Evolutionary conservation across 2,329 filamentous ascomycete genomes (phyloP).

Genomic region (Nemania diffusa): DNA sequence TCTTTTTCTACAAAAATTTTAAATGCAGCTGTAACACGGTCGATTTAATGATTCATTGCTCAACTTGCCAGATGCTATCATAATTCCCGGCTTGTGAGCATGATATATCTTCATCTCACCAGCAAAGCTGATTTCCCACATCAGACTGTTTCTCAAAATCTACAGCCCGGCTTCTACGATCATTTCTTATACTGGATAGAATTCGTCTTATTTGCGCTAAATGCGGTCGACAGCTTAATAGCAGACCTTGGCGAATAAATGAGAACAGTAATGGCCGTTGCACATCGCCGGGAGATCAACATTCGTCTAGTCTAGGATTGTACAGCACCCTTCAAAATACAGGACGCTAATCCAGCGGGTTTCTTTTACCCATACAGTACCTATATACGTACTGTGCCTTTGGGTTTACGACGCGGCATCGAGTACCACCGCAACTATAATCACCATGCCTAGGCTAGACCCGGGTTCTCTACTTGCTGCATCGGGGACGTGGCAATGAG

Average conservation of each 20-base stretch:
- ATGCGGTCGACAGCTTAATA: slow-evolving; percentile 14
- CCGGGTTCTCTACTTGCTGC: not conserved
- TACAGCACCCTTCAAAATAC: not conserved
- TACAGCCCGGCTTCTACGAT: not conserved
- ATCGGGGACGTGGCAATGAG: not conserved
- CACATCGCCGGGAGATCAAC: slow-evolving; percentile 29
- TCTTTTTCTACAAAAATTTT: not conserved
- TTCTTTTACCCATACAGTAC: slow-evolving; percentile 3
- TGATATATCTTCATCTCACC: not conserved
- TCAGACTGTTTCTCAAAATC: not conserved
- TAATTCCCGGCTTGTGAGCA: not conserved
- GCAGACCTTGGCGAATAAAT: slow-evolving; percentile 8
- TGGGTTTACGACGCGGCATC: slow-evolving; percentile 4
- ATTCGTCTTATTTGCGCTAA: slow-evolving; percentile 20
- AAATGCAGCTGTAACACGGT: not conserved
- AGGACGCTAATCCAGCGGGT: not conserved
- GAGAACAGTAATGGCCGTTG: slow-evolving; percentile 24
- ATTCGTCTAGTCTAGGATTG: slow-evolving; percentile 2
- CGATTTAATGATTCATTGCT: not conserved
- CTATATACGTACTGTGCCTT: not conserved
- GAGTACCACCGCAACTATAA: slow-evolving; percentile 2
- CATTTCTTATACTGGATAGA: not conserved
- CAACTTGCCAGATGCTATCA: not conserved
- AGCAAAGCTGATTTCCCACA: not conserved
- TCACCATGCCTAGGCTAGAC: not conserved